Evolutionary conservation across 345 rosid genomes (phyloP), one percentile per base, ranked within the genome.

Genomic region (Gossypium turneri): DNA sequence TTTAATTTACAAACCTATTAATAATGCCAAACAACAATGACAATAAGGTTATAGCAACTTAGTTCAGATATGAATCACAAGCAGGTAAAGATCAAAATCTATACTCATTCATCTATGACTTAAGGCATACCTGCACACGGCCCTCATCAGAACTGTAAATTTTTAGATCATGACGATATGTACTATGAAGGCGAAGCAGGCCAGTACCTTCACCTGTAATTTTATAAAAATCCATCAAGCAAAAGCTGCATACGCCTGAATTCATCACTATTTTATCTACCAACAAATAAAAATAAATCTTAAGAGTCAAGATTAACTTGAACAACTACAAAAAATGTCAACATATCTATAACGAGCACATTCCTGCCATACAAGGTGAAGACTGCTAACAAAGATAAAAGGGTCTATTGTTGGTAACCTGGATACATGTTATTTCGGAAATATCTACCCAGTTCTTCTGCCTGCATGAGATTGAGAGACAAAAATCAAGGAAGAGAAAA

Each of bases 131-230:
- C 97, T 96, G 99, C 72, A 93, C 99, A 65, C 99, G 97, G 45
- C 99, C 99, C 89, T 96, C 99, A 67, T 96, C 99, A 43, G 98
- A 96, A 83, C 99, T 96, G 87, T 96, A 96, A 81, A 93, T 96
- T 84, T 96, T 96, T 74, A 96, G 92, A 83, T 93, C 99, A 80
- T 96, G 99, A 59, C 99, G 98, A 66, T 96, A 93, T 47, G 98
- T 96, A 74, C 98, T 96, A 77, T 93, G 99, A 72, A 96, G 97
- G 76, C 99, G 98, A 76, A 96, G 95, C 79, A 96, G 81, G 48
- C 99, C 99, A 0, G 97, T 92, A 58, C 99, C 99, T 93, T 96
- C 99, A 61, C 97, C 99, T 95, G 90, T 77, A 81, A 82, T 56
- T 76, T 68, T 73, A 70, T 43, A 43, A 34, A 56, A 47, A 53